phyloP scores from a whole-genome alignment of 352 stramenopile species.

The Phytophthora fragariae region DNA sequence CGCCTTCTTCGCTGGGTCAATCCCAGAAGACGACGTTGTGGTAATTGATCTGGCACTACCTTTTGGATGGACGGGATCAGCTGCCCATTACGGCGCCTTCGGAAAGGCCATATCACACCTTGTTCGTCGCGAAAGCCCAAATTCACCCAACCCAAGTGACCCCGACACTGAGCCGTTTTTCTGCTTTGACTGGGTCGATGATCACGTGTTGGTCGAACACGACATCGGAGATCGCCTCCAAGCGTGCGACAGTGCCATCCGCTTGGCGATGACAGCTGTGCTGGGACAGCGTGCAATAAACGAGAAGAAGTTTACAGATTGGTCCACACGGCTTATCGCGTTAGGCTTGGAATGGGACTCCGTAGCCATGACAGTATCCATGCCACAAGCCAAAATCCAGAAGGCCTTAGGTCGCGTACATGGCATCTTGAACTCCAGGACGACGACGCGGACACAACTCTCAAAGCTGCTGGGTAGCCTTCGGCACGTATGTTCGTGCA shows the following conservation, averaged over 20 bases:
- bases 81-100: background rate
- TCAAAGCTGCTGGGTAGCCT: background rate
- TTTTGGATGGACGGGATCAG: background rate
- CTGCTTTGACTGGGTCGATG: background rate
- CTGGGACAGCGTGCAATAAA: background rate
- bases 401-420: conserved; percentile 6
- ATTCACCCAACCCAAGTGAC: background rate
- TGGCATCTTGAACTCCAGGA: background rate
- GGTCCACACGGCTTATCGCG: background rate
- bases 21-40: background rate
- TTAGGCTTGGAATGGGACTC: conserved; percentile 17
- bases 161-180: background rate
- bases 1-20: background rate
- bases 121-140: background rate
- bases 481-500: conserved; percentile 4
- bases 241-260: background rate
- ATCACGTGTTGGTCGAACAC: background rate
- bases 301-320: background rate
- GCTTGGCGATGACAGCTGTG: background rate
- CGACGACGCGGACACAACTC: background rate
- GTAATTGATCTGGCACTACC: background rate
- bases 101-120: background rate
- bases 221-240: background rate
- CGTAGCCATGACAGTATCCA: background rate
- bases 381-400: conserved; percentile 21